Percentiles rank a stretch among this genome's conserved stretches.
phyloP scores from a whole-genome alignment of 179 eudicot species.

The Beta lomatogona region DNA sequence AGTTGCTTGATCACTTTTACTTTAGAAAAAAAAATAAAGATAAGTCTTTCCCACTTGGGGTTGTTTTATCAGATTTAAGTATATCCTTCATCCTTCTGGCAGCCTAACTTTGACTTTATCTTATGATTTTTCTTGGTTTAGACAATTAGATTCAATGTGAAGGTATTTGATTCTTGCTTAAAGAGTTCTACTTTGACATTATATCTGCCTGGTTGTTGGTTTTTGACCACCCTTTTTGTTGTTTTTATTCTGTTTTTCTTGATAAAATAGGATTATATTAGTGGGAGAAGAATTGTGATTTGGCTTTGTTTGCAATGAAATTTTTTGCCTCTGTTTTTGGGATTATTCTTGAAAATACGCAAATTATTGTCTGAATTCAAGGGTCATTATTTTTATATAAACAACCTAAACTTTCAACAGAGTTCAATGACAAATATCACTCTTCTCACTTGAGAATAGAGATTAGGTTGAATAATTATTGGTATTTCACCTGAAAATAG shows the following conservation, averaged over 20 bases:
- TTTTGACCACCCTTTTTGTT: constrained; percentile 24
- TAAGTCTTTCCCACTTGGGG: constrained; percentile 32
- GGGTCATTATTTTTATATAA: not conserved
- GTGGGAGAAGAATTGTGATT: not conserved
- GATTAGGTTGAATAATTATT: not conserved
- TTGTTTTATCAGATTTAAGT: constrained; percentile 23
- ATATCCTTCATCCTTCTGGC: constrained; percentile 34
- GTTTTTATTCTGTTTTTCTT: not conserved
- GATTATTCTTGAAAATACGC: not conserved
- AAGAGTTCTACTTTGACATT: constrained; percentile 33
- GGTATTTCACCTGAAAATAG: not conserved
- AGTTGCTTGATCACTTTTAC: constrained; percentile 47
- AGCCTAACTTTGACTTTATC: constrained; percentile 39
- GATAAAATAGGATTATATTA: not conserved
- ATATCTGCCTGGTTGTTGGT: constrained; percentile 13
- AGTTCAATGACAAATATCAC: not conserved
- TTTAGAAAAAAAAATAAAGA: constrained; percentile 26
- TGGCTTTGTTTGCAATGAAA: not conserved
- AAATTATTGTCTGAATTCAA: not conserved
- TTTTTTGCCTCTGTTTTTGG: not conserved
- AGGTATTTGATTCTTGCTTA: constrained; percentile 26
- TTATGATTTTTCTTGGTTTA: not conserved
- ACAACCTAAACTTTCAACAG: not conserved
- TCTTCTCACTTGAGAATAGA: not conserved
- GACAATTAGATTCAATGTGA: constrained; percentile 23